Percentiles rank a stretch among this genome's conserved stretches.
Evolutionary conservation across 2,329 filamentous ascomycete genomes (phyloP).

Genomic region (Remersonia thermophila): DNA sequence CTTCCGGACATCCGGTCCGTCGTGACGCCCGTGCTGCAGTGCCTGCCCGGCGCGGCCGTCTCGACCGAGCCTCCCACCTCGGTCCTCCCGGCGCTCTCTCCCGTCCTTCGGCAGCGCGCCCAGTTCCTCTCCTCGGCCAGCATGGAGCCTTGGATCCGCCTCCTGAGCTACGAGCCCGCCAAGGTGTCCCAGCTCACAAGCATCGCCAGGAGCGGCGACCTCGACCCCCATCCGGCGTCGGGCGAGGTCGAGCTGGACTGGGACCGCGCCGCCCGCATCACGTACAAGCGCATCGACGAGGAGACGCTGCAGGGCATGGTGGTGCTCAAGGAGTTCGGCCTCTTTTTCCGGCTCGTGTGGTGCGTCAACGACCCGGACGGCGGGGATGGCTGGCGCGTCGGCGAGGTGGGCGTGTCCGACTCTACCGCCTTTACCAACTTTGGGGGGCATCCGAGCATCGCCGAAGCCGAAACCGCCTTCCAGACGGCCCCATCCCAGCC

Average conservation of each 20-base stretch:
- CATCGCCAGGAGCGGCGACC: slow-evolving; percentile 46
- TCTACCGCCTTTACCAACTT: slow-evolving; percentile 43
- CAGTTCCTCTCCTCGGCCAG: slow-evolving; percentile 49
- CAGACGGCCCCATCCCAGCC: slow-evolving; percentile 13
- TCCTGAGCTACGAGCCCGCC: slow-evolving; percentile 56
- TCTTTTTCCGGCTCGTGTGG: slow-evolving; percentile 57
- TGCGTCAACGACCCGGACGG: slow-evolving; percentile 51
- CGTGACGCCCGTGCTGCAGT: slow-evolving; percentile 45
- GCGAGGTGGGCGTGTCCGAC: slow-evolving; percentile 51
- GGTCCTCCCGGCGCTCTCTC: slow-evolving; percentile 48
- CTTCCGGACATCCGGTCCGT: slow-evolving; percentile 36
- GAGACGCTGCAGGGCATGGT: slow-evolving; percentile 64
- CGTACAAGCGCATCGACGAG: slow-evolving; percentile 57
- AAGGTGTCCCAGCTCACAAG: slow-evolving; percentile 46
- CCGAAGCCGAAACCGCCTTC: slow-evolving; percentile 49
- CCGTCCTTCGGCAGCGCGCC: slow-evolving; percentile 53
- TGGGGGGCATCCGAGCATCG: slow-evolving; percentile 38
- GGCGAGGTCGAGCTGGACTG: slow-evolving; percentile 67
- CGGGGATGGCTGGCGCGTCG: slow-evolving; percentile 57
- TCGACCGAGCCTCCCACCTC: slow-evolving; percentile 44
- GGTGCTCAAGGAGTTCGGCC: slow-evolving; percentile 42
- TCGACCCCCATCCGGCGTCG: slow-evolving; percentile 72
- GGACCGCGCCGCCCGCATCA: slow-evolving; percentile 48
- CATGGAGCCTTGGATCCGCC: slow-evolving; percentile 57
- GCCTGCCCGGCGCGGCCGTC: slow-evolving; percentile 45